Evolutionary conservation across 371 early-diverging fungal species (phyloP).

Genomic region (Apophysomyces elegans): DNA sequence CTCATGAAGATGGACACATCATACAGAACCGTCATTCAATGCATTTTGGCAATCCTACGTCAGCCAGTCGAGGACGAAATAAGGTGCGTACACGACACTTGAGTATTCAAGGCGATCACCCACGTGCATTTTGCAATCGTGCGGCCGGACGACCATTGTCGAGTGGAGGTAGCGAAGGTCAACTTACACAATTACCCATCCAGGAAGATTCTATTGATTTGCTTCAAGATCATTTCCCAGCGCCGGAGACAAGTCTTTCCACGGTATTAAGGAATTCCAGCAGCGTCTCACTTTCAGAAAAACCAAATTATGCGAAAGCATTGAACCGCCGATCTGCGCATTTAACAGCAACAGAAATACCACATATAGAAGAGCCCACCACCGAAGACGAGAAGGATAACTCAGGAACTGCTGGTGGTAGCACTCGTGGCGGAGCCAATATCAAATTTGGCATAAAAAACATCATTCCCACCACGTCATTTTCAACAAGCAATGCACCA

Average conservation of each 20-base stretch:
- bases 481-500: slow-evolving; percentile 33
- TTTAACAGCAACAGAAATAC: slow-evolving; percentile 24
- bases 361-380: slow-evolving; percentile 8
- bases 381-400: slow-evolving; percentile 18
- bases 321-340: slow-evolving; percentile 37
- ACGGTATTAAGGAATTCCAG: slow-evolving; percentile 34
- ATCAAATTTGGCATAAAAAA: slow-evolving; percentile 44
- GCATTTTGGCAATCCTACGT: slow-evolving; percentile 13
- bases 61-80: slow-evolving; percentile 21
- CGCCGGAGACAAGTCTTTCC: slow-evolving; percentile 34
- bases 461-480: slow-evolving; percentile 36
- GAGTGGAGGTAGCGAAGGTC: slow-evolving; percentile 33
- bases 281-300: slow-evolving; percentile 41
- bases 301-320: slow-evolving; percentile 35
- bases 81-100: slow-evolving; percentile 38
- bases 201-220: slow-evolving; percentile 12
- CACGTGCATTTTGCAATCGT: slow-evolving; percentile 18
- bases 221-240: slow-evolving; percentile 17
- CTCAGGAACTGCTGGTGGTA: slow-evolving; percentile 6
- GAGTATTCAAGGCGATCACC: slow-evolving; percentile 35
- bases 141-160: slow-evolving; percentile 28
- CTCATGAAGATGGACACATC: background rate
- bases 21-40: slow-evolving; percentile 22
- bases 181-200: slow-evolving; percentile 21
- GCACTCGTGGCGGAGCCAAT: slow-evolving; percentile 17